Evolutionary conservation across 2,329 filamentous ascomycete species (phyloP).

Genomic region (Fusarium irregulare): DNA sequence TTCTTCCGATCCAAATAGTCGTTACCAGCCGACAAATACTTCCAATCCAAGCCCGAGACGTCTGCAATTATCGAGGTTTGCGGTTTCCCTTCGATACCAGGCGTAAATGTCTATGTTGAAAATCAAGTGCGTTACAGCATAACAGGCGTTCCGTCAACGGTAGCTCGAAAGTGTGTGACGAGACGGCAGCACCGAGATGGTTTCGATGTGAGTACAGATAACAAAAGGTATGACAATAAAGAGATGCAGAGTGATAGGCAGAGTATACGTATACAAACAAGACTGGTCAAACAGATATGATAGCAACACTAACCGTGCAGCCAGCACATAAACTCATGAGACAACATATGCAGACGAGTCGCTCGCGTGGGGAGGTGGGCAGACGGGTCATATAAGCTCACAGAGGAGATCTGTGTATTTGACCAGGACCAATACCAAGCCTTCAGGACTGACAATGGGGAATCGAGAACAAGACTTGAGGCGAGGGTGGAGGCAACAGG

Average conservation of each 20-base stretch:
- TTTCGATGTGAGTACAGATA: constrained; percentile 18
- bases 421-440: constrained; percentile 31
- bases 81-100: constrained; percentile 3
- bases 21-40: not conserved
- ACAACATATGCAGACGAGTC: constrained; percentile 24
- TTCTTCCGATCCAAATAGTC: constrained; percentile 8
- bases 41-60: not conserved
- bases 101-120: not conserved
- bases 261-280: constrained; percentile 31
- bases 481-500: constrained; percentile 38
- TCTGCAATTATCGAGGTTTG: constrained; percentile 1
- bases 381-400: constrained; percentile 48
- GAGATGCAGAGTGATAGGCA: constrained; percentile 3
- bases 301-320: constrained; percentile 17
- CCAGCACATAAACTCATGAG: constrained; percentile 29
- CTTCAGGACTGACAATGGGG: constrained; percentile 27
- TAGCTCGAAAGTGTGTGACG: constrained; percentile 14
- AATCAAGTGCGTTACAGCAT: constrained; percentile 10
- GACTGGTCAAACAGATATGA: constrained; percentile 22
- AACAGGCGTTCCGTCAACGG: constrained; percentile 1
- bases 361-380: constrained; percentile 44
- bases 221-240: constrained; percentile 14
- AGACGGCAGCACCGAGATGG: constrained; percentile 14
- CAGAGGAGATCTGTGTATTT: constrained; percentile 34
- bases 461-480: constrained; percentile 31